Evolutionary conservation across 805 yeast genomes (phyloP).

Genomic region (Komagataella pseudopastoris): DNA sequence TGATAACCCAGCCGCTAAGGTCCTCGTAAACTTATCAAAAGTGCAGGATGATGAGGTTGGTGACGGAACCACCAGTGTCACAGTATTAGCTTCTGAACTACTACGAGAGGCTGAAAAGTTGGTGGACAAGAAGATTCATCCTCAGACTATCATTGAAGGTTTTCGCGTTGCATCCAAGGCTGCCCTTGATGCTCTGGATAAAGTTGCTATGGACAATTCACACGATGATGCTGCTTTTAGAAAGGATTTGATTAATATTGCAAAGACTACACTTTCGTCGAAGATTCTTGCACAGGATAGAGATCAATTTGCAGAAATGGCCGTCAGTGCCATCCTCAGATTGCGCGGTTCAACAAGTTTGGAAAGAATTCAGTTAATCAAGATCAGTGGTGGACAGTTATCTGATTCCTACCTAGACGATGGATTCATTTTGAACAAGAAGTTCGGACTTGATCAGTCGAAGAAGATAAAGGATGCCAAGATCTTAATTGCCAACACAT

Average conservation of each 20-base stretch:
- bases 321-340: conserved; percentile 88
- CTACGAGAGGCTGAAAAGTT: conserved; percentile 89
- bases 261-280: conserved; percentile 87
- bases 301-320: conserved; percentile 74
- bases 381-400: conserved; percentile 86
- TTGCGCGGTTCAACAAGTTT: conserved; percentile 78
- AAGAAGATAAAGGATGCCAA: conserved; percentile 71
- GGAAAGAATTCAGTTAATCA: conserved; percentile 86
- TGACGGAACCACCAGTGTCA: conserved; percentile 96
- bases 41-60: conserved; percentile 98
- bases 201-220: conserved; percentile 64
- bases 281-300: conserved; percentile 93
- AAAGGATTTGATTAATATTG: conserved; percentile 71
- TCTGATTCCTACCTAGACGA: conserved; percentile 90
- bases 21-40: conserved; percentile 85
- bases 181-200: conserved; percentile 72
- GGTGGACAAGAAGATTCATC: conserved; percentile 88
- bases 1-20: conserved; percentile 95
- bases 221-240: conserved; percentile 44
- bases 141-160: conserved; percentile 95
- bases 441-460: conserved; percentile 91
- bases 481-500: conserved; percentile 87
- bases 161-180: conserved; percentile 77
- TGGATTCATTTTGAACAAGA: conserved; percentile 86
- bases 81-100: conserved; percentile 81